A percentile compares a stretch with the other conserved stretches of the same genome.
Evolutionary conservation across 2,329 filamentous ascomycete genomes (phyloP).

Genomic region (Rutstroemia sp.): DNA sequence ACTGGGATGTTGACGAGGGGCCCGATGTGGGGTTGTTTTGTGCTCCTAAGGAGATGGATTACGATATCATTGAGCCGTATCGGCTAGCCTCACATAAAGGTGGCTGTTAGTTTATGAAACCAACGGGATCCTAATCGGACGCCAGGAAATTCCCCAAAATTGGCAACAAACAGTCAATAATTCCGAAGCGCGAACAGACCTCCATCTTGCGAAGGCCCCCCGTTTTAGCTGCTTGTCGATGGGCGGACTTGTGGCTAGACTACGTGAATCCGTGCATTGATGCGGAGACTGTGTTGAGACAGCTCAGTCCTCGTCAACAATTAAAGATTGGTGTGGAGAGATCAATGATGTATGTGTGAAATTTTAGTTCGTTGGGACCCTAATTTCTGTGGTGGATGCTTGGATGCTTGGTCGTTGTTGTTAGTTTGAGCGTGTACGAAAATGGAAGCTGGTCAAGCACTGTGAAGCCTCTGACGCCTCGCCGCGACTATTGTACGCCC

Average conservation of each 20-base stretch:
- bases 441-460: not conserved
- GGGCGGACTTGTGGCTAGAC: slow-evolving; percentile 4
- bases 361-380: not conserved
- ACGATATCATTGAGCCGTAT: too few species aligned
- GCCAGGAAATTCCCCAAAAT: not conserved
- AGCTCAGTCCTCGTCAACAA: not conserved
- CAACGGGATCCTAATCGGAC: not conserved
- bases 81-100: not conserved
- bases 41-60: not conserved
- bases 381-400: not conserved
- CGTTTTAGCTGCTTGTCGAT: not conserved
- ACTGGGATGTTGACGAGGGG: not conserved
- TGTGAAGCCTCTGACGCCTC: slow-evolving; percentile 2
- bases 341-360: not conserved
- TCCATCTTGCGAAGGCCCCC: not conserved
- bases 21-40: slow-evolving; percentile 2
- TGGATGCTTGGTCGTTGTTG: not conserved
- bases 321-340: not conserved
- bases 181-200: not conserved
- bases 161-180: not conserved
- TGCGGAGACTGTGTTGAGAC: not conserved
- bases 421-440: not conserved
- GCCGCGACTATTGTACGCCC: slow-evolving; percentile 5
- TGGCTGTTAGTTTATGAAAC: not conserved
- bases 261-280: not conserved